Base-by-base conservation (phyloP, 805 yeast species). In the Candida schatavii region DNA sequence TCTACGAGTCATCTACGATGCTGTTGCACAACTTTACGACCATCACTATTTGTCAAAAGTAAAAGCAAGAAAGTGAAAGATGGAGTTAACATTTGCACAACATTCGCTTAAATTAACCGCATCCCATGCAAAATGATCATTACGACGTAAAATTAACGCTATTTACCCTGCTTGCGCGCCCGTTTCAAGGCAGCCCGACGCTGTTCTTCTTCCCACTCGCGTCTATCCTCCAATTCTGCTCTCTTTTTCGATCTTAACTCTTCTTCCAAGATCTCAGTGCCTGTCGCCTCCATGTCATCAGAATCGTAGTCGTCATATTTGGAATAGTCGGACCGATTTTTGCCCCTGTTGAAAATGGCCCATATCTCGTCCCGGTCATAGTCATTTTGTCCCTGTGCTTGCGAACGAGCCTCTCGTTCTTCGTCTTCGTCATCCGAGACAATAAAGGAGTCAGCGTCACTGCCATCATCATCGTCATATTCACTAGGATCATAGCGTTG, bases 281-380 rank as follows among this genome's bases (percentile, higher is more conserved):
- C 97, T 1, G 93, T 84, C 2, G 97, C 97, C 57, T 91, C 98
- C 97, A 93, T 91, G 54, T 87, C 88, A 44, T 75, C 81, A 25
- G 75, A 77, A 5, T 66, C 66, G 40, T 60, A 59, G 31, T 55
- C 61, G 45, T 76, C 74, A 41, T 72, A 77, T 42, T 76, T 80
- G 9, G 15, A 15, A 46, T 69, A 73, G 33, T 70, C 62, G 0
- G 67, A 51, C 35, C 88, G 68, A 41, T 74, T 70, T 44, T 72
- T 73, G 3, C 89, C 88, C 44, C 77, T 72, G 55, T 80, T 83
- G 61, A 90, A 85, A 62, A 91, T 75, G 15, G 81, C 78, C 97
- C 97, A 88, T 36, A 91, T 90, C 60, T 89, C 96, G 48, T 85
- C 89, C 34, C 91, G 67, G 51, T 87, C 86, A 49, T 85, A 86